Percentiles rank a stretch among this genome's conserved stretches.
Conservation (phyloP, 306 rosid species). For the Lathyrus oleraceus region DNA sequence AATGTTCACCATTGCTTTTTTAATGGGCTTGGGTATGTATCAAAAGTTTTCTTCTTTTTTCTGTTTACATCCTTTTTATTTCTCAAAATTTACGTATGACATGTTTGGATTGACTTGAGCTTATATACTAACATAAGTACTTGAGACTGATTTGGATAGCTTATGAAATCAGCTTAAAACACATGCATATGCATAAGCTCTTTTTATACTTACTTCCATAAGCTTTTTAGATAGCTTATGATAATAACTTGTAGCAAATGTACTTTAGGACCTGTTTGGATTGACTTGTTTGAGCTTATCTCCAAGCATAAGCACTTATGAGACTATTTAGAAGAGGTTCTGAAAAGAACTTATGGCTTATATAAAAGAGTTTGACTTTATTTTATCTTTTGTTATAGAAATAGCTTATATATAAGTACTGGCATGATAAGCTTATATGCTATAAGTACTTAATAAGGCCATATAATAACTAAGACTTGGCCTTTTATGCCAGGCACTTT, state of each 20-base stretch:
- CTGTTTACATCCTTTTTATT: background rate
- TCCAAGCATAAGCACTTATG: too few relatives aligned
- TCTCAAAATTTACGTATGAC: background rate
- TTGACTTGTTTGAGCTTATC: too few relatives aligned
- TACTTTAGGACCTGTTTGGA: too few relatives aligned
- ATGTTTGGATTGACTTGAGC: background rate
- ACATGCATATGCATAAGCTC: background rate
- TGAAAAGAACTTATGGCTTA: background rate
- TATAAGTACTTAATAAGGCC: background rate
- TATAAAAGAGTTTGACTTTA: background rate
- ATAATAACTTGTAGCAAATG: too few relatives aligned
- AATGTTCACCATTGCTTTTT: slow-evolving; percentile 75
- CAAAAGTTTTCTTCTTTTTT: slow-evolving; percentile 8
- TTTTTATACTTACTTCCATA: background rate
- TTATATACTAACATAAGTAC: background rate
- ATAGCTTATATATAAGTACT: background rate
- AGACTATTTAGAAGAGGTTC: background rate
- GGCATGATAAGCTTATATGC: background rate
- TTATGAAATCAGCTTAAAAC: background rate
- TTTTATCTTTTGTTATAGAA: background rate
- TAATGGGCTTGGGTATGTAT: slow-evolving; percentile 80
- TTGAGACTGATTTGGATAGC: background rate
- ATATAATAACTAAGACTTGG: slow-evolving; percentile 9
- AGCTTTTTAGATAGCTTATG: background rate
- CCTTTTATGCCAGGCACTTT: slow-evolving; percentile 65